Percentiles rank a stretch among this genome's conserved stretches.
These are phyloP conservation scores for Hortaea sp. DNA, from an alignment of 2,329 filamentous ascomycete species.

Conservation along the genomic window DNA sequence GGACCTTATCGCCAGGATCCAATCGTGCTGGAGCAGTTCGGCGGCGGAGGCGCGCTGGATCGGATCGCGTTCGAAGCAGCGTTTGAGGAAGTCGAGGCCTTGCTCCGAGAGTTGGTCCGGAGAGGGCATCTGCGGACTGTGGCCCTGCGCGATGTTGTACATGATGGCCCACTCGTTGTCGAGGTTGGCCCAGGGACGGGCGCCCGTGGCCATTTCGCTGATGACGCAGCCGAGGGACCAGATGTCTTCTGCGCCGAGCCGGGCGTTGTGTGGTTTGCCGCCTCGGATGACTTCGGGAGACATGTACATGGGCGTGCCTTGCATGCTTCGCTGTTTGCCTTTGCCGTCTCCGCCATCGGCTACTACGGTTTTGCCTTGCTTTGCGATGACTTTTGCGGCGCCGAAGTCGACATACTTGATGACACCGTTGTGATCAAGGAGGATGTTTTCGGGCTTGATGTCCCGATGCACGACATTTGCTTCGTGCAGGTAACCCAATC, in stretches of 20 bases:
- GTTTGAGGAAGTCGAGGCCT: constrained; percentile 79
- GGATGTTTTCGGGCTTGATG: constrained; percentile 95
- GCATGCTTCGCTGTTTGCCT: constrained; percentile 64
- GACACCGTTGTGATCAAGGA: constrained; percentile 93
- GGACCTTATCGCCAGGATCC: constrained; percentile 50
- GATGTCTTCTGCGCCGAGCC: constrained; percentile 80
- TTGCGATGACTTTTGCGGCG: constrained; percentile 90
- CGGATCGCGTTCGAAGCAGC: constrained; percentile 81
- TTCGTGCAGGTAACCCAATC: constrained; percentile 86
- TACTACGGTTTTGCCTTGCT: constrained; percentile 79
- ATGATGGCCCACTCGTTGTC: constrained; percentile 99
- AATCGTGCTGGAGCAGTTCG: constrained; percentile 87
- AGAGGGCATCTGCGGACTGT: constrained; percentile 75
- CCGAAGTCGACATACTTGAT: constrained; percentile 99
- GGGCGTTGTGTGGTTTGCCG: constrained; percentile 60
- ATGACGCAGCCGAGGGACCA: constrained; percentile 97
- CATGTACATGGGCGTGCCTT: constrained; percentile 99
- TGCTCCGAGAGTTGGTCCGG: constrained; percentile 71
- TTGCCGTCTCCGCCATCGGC: constrained; percentile 34
- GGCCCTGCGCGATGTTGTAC: constrained; percentile 99
- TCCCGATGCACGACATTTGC: constrained; percentile 88
- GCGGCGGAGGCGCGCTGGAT: constrained; percentile 68
- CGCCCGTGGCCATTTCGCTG: constrained; percentile 92
- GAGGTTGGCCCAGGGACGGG: constrained; percentile 85
- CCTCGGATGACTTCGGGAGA: constrained; percentile 97